Percentiles rank a stretch among this genome's conserved stretches.
These are phyloP conservation scores for Calonectria multiphialidica DNA, from an alignment of 2,329 filamentous ascomycete species.

Conservation along the genomic window DNA sequence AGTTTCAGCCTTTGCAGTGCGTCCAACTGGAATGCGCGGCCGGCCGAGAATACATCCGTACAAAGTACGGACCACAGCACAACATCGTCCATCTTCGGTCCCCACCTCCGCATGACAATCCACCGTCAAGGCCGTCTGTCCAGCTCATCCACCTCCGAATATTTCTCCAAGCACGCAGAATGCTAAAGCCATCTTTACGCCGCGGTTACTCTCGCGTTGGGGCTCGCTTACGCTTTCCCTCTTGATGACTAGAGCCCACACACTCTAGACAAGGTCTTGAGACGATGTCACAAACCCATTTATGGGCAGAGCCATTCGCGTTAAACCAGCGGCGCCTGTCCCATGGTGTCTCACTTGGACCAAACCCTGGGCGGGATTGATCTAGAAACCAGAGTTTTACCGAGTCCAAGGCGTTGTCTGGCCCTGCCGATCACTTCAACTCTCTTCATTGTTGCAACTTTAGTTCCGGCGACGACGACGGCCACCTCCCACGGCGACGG, in stretches of 20 bases:
- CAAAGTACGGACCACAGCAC: background rate
- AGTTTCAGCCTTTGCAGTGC: slow-evolving; percentile 3
- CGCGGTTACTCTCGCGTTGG: background rate
- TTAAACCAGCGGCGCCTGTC: slow-evolving; percentile 1
- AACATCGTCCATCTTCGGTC: background rate
- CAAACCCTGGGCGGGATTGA: slow-evolving; percentile 21
- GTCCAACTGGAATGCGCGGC: background rate
- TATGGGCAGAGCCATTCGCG: background rate
- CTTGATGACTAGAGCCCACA: slow-evolving; percentile 2
- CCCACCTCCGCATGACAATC: slow-evolving; percentile 1
- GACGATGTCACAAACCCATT: slow-evolving; percentile 12
- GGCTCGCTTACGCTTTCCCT: background rate
- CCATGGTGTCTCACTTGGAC: slow-evolving; percentile 7
- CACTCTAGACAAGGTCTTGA: background rate
- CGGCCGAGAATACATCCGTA: background rate
- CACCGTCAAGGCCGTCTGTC: background rate
- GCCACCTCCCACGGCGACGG: slow-evolving; percentile 6
- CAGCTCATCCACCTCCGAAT: background rate
- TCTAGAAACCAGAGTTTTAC: slow-evolving; percentile 27
- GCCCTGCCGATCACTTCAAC: slow-evolving; percentile 14
- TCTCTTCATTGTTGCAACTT: slow-evolving; percentile 5
- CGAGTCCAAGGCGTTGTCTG: slow-evolving; percentile 17
- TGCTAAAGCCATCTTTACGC: background rate
- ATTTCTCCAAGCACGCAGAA: background rate
- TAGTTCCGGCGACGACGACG: slow-evolving; percentile 33